Base-by-base conservation (phyloP, 2,329 filamentous ascomycete species). In the Trichoderma endophyticum region DNA sequence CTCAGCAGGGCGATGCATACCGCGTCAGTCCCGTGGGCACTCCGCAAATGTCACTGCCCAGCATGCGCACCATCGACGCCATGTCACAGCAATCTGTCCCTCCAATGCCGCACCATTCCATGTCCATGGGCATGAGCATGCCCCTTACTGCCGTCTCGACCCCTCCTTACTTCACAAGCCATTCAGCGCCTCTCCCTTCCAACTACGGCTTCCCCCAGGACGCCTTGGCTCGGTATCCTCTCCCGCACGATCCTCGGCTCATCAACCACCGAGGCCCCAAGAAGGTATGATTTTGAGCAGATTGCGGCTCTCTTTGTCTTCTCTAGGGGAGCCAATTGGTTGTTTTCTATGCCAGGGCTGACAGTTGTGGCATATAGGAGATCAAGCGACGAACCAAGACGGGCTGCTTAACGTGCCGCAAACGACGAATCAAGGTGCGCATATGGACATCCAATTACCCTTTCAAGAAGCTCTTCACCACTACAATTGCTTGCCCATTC, bases 301-400 rank as follows among this genome's bases (percentile, higher is more conserved):
- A 21, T 4, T 18, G 18, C 21, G 51, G n/a, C 6, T 32, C 66
- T 43, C 30, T 56, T 72, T 48, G 48, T 21, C 14, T 28, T 34
- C 34, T 36, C n/a, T 21, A 3, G 56, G 24, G 64, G 24, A n/a
- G 26, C 26, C 51, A 62, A 61, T 68, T 68, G 70, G 11, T 30
- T 18, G 24, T 14, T 43, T 6, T 26, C 56, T 26, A 26, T 8
- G 57, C 28, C 61, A 6, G 18, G 54, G 65, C 62, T 75, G 70
- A 75, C 48, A 1, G 39, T n/a, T 14, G 64, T 59, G 34, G 34
- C 67, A n/a, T 70, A 30, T 78, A 90, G 88, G 88, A 90, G 79
- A 90, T 90, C 77, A 90, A 89, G 79, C 85, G 88, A 73, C 85
- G 88, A 76, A 90, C 88, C 61, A 90, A 90, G 79, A 90, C 88